phyloP scores from a whole-genome alignment of 2,329 filamentous ascomycete species.

The Pestalotiopsis sp. region DNA sequence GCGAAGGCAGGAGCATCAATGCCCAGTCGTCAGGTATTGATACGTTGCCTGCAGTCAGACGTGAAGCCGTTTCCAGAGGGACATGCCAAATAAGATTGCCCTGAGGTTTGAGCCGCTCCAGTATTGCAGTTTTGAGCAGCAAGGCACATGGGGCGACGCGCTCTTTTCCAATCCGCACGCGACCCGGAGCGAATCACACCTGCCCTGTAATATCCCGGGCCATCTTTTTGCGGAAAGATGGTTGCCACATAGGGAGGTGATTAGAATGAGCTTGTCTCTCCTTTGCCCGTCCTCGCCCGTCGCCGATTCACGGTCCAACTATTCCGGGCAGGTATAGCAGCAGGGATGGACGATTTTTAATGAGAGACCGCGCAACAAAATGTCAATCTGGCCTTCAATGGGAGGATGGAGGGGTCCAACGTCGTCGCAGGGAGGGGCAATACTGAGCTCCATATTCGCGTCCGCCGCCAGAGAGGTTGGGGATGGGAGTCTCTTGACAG shows the following conservation, averaged over 20 bases:
- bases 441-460: neutral
- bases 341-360: conserved; percentile 2
- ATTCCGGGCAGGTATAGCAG: conserved; percentile 12
- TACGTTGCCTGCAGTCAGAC: neutral
- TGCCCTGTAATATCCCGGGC: neutral
- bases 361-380: conserved; percentile 2
- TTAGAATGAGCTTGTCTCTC: conserved; percentile 7
- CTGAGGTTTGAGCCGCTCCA: neutral
- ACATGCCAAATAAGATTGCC: neutral
- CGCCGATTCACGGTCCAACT: neutral
- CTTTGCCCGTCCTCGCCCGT: neutral
- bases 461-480: neutral
- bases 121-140: neutral
- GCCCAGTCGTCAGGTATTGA: conserved; percentile 18
- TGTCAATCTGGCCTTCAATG: neutral
- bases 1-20: conserved; percentile 16
- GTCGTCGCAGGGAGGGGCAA: neutral
- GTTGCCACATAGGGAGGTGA: conserved; percentile 7
- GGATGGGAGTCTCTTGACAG: neutral
- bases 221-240: neutral
- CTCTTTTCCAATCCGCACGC: conserved; percentile 1
- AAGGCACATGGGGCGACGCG: neutral
- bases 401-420: neutral
- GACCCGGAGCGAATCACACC: neutral
- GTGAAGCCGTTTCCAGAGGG: neutral